These are phyloP conservation scores for Alternaria ethzedia DNA, from an alignment of 2,329 filamentous ascomycete genomes.

Conservation along the genomic window DNA sequence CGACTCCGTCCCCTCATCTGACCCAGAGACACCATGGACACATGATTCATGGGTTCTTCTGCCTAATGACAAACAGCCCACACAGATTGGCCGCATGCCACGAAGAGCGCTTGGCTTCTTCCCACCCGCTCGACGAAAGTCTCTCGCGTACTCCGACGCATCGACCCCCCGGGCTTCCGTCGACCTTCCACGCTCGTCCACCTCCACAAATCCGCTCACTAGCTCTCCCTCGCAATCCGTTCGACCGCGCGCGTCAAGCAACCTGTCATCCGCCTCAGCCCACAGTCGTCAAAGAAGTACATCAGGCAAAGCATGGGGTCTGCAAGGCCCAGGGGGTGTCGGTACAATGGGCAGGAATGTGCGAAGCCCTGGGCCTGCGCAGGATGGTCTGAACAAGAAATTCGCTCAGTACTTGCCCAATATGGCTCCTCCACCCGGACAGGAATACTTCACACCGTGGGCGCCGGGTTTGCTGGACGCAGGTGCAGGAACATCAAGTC, in stretches of 20 bases:
- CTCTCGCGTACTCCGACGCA: slow-evolving; percentile 66
- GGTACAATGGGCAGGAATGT: slow-evolving; percentile 78
- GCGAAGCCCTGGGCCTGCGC: slow-evolving; percentile 78
- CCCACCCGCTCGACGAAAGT: slow-evolving; percentile 88
- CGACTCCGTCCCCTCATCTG: slow-evolving; percentile 42
- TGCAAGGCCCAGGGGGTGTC: slow-evolving; percentile 86
- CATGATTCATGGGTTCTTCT: slow-evolving; percentile 90
- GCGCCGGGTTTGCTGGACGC: slow-evolving; percentile 43
- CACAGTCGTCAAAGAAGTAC: slow-evolving; percentile 46
- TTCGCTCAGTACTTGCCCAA: slow-evolving; percentile 83
- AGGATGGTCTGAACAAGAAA: slow-evolving; percentile 83
- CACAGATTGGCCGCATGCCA: slow-evolving; percentile 86
- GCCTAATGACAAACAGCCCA: slow-evolving; percentile 71
- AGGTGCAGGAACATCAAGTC: slow-evolving; percentile 35
- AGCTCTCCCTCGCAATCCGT: slow-evolving; percentile 48
- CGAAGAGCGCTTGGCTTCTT: slow-evolving; percentile 87
- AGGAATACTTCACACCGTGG: slow-evolving; percentile 56
- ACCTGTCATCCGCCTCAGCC: slow-evolving; percentile 45
- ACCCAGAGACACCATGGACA: slow-evolving; percentile 71
- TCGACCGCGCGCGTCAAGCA: slow-evolving; percentile 47
- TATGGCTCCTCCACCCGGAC: slow-evolving; percentile 67
- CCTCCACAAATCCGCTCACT: slow-evolving; percentile 37
- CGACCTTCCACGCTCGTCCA: slow-evolving; percentile 61
- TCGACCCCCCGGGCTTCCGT: slow-evolving; percentile 72
- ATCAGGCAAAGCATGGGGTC: slow-evolving; percentile 56